These are phyloP conservation scores for Volvariella surrecta DNA, from an alignment of 1,284 basidiomycete genomes.

Conservation along the genomic window DNA sequence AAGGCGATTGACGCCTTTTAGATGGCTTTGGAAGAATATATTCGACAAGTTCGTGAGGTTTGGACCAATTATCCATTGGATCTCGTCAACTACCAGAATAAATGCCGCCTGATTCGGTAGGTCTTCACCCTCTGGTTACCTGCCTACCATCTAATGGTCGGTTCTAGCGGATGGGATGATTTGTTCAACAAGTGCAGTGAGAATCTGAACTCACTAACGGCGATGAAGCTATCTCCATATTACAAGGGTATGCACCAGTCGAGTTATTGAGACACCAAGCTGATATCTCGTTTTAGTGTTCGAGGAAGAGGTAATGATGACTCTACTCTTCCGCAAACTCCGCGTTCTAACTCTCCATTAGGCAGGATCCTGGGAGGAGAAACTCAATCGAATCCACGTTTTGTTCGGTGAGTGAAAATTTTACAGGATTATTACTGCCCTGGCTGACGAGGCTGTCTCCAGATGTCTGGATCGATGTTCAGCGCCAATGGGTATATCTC, in stretches of 20 bases:
- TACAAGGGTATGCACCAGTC: slow-evolving; percentile 60
- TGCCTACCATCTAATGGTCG: slow-evolving; percentile 8
- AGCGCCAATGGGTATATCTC: slow-evolving; percentile 99
- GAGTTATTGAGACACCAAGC: not conserved
- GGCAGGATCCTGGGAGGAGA: slow-evolving; percentile 91
- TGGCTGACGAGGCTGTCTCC: slow-evolving; percentile 1
- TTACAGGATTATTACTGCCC: slow-evolving; percentile 3
- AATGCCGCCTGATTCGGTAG: slow-evolving; percentile 89
- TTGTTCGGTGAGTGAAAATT: slow-evolving; percentile 68
- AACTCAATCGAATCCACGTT: slow-evolving; percentile 90
- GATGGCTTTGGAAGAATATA: slow-evolving; percentile 93
- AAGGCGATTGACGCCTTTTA: slow-evolving; percentile 21
- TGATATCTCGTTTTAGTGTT: slow-evolving; percentile 49
- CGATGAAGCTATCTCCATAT: slow-evolving; percentile 97
- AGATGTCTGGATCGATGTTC: slow-evolving; percentile 99
- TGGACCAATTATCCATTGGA: slow-evolving; percentile 97
- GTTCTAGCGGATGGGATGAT: slow-evolving; percentile 88
- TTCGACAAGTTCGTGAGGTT: slow-evolving; percentile 92
- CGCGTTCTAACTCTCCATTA: slow-evolving; percentile 15
- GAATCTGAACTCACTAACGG: slow-evolving; percentile 90
- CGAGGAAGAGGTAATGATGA: slow-evolving; percentile 68
- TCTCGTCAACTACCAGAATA: slow-evolving; percentile 98
- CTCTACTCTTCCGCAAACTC: not conserved
- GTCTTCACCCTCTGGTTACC: not conserved
- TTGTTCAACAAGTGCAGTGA: slow-evolving; percentile 95